Base-by-base conservation (phyloP, 2,329 filamentous ascomycete genomes). In the Colletotrichum sp. region DNA sequence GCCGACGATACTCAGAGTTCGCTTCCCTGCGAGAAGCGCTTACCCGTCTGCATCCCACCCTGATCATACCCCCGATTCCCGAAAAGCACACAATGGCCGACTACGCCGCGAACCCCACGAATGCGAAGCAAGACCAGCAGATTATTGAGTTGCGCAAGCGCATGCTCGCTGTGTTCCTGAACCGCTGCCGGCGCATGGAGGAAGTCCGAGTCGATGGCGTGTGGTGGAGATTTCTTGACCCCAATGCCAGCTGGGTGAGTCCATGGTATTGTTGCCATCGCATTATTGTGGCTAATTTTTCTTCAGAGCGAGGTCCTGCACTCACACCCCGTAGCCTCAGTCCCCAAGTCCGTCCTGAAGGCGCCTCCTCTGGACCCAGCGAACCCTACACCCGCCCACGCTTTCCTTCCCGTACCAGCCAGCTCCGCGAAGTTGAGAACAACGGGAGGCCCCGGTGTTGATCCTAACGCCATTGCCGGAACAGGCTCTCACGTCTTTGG, bases 71-170 rank as follows among this genome's bases (percentile, higher is more conserved):
- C 9, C 97, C 97, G 5, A 99, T 99, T 79, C 97, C 97, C 27
- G 97, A 99, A 85, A 99, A 99, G 84, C 97, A 99, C 83, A 97
- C 95, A 59, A 98, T 99, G 93, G 96, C 96, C 75, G 97, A 99
- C 83, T 99, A 99, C 81, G 97, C 97, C 18, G 96, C 97, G 33
- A 98, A 98, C 79, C 97, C 97, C 3, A 99, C 97, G 47, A 98
- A 96, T 80, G 97, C 97, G 21, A 99, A 98, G 83, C 96, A 99
- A 83, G 97, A 99, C 82, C 93, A 95, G 72, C 94, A 96, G 74
- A 99, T 98, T 59, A 99, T 99, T 76, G 97, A 99, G 81, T 87
- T 98, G 77, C 91, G 97, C 73, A 98, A 98, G 87, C 94, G 97
- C 79, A 99, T 99, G 97, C 84, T 99, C 68, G 94, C 94, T 6